Evolutionary conservation across 495 filamentous ascomycete species (phyloP).

Genomic region (Penicillium cataractarum): DNA sequence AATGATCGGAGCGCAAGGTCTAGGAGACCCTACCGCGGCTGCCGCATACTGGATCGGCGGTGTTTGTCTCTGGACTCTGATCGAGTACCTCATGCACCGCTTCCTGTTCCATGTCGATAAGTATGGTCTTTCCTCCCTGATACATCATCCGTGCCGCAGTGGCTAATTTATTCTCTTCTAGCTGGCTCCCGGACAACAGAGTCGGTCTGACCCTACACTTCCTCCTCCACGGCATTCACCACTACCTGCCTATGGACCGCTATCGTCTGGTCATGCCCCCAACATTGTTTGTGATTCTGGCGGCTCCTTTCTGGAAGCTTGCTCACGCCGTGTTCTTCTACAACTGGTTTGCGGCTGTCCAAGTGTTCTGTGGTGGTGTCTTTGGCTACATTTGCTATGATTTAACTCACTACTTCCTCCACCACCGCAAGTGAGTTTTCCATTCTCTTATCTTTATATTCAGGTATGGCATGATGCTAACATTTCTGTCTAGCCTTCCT

Average conservation of each 20-base stretch:
- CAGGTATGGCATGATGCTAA: constrained; percentile 17
- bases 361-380: constrained; percentile 85
- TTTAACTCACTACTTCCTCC: constrained; percentile 98
- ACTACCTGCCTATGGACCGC: constrained; percentile 98
- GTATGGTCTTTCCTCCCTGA: constrained; percentile 54
- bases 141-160: background rate
- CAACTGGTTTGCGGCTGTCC: constrained; percentile 78
- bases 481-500: constrained; percentile 60
- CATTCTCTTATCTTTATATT: background rate
- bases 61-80: constrained; percentile 79
- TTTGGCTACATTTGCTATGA: constrained; percentile 98
- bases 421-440: constrained; percentile 79
- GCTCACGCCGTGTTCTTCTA: constrained; percentile 83
- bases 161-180: constrained; percentile 35
- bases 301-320: constrained; percentile 90
- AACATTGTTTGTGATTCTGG: constrained; percentile 80
- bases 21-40: constrained; percentile 47
- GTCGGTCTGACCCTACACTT: constrained; percentile 91
- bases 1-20: constrained; percentile 63
- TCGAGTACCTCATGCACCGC: constrained; percentile 90
- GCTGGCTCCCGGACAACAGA: constrained; percentile 89
- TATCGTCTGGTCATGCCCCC: constrained; percentile 98
- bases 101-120: constrained; percentile 93
- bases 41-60: constrained; percentile 65
- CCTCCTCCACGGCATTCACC: constrained; percentile 94